Evolutionary conservation across 441 rosid species (phyloP).

Genomic region (Croton laevigatus): DNA sequence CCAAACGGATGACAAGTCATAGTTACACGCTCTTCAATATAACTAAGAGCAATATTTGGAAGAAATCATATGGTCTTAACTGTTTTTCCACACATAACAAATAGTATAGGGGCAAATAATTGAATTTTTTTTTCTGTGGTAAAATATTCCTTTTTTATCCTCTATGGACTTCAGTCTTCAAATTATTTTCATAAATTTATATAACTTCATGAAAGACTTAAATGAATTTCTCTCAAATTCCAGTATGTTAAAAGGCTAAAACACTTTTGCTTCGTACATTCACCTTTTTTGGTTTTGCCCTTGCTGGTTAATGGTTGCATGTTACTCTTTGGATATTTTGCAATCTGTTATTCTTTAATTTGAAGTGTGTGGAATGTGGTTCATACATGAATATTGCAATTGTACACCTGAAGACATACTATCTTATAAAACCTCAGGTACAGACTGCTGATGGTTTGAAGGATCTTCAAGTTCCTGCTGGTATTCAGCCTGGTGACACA

Average conservation of each 20-base stretch:
- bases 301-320: background rate
- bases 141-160: background rate
- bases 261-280: too few species aligned
- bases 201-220: background rate
- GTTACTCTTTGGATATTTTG: background rate
- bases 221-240: background rate
- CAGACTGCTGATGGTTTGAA: slow-evolving; percentile 78
- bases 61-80: background rate
- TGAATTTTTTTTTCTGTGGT: background rate
- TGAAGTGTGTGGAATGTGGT: background rate
- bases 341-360: background rate
- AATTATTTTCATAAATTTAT: background rate
- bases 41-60: background rate
- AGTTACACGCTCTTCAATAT: background rate
- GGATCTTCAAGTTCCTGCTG: slow-evolving; percentile 73
- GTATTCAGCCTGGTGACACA: slow-evolving; percentile 82
- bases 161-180: background rate
- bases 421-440: slow-evolving; percentile 51
- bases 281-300: background rate
- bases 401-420: slow-evolving; percentile 1
- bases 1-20: background rate
- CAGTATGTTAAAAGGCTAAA: background rate
- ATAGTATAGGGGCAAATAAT: background rate
- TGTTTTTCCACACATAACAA: background rate
- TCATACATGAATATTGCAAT: background rate